These are phyloP conservation scores for Nakaseomyces kungkrabaensis DNA, from an alignment of 1,139 yeast species.

Conservation along the genomic window DNA sequence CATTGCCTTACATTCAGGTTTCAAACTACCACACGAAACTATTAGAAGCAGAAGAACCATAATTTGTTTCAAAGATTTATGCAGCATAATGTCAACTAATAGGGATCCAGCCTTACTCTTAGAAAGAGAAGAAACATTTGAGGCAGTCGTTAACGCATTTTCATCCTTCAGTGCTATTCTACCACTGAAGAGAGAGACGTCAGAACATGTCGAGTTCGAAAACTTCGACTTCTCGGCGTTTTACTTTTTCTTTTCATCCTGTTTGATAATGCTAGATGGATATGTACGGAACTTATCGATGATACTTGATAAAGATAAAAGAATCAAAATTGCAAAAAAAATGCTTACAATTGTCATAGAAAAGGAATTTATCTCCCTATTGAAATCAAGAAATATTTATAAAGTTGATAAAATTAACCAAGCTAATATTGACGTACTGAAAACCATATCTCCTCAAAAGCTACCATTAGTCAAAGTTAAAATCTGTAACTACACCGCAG, in stretches of 20 bases:
- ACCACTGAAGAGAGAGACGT: slow-evolving; percentile 63
- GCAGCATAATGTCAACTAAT: slow-evolving; percentile 66
- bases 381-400: slow-evolving; percentile 14
- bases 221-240: slow-evolving; percentile 78
- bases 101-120: slow-evolving; percentile 41
- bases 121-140: slow-evolving; percentile 30
- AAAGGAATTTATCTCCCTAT: slow-evolving; percentile 16
- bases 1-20: slow-evolving; percentile 41
- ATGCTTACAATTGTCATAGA: slow-evolving; percentile 14
- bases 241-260: slow-evolving; percentile 57
- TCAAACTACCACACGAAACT: slow-evolving; percentile 39
- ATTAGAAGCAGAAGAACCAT: slow-evolving; percentile 76
- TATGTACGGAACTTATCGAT: slow-evolving; percentile 32
- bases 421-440: not conserved
- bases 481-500: slow-evolving; percentile 18
- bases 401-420: not conserved
- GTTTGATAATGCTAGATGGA: slow-evolving; percentile 47
- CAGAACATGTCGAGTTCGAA: slow-evolving; percentile 84
- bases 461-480: slow-evolving; percentile 14
- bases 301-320: slow-evolving; percentile 14
- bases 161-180: slow-evolving; percentile 70
- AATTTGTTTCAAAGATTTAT: slow-evolving; percentile 75
- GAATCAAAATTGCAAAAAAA: slow-evolving; percentile 12
- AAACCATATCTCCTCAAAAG: not conserved
- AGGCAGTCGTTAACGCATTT: slow-evolving; percentile 52